Conservation (phyloP, 495 filamentous ascomycete genomes). For the Parathielavia hyrcaniae region DNA sequence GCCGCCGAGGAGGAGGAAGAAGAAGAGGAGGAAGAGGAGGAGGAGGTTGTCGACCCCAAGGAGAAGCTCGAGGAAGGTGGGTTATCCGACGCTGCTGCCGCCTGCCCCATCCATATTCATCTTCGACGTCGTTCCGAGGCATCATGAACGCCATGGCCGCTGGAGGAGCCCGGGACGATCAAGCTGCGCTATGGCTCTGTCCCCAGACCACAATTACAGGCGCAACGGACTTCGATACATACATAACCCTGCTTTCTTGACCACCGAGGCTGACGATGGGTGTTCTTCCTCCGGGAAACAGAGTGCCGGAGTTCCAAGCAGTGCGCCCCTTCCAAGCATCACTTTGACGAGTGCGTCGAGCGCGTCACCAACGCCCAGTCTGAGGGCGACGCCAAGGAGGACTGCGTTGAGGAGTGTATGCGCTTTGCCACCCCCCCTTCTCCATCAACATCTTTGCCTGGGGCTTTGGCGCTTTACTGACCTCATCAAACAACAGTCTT, state of each 20-base stretch:
- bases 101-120: not conserved
- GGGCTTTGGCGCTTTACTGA: not conserved
- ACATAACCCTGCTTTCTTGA: not conserved
- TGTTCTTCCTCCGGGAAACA: slow-evolving; percentile 40
- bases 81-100: slow-evolving; percentile 33
- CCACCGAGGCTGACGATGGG: slow-evolving; percentile 25
- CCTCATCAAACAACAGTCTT: slow-evolving; percentile 59
- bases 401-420: slow-evolving; percentile 99
- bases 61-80: slow-evolving; percentile 85
- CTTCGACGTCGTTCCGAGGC: not conserved
- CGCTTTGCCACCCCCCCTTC: slow-evolving; percentile 22
- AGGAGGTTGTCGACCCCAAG: slow-evolving; percentile 83
- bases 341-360: slow-evolving; percentile 95
- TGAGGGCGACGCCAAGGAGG: slow-evolving; percentile 61
- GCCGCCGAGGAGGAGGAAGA: slow-evolving; percentile 45
- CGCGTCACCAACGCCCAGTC: slow-evolving; percentile 73
- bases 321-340: slow-evolving; percentile 87
- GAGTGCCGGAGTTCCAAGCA: slow-evolving; percentile 80
- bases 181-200: slow-evolving; percentile 6
- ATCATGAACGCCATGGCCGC: not conserved
- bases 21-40: slow-evolving; percentile 60
- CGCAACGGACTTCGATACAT: too few species aligned
- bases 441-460: not conserved
- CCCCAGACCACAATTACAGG: not conserved
- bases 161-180: slow-evolving; percentile 1